Base-by-base conservation (phyloP, 2,329 filamentous ascomycete species). In the Ceratocystis variospora region DNA sequence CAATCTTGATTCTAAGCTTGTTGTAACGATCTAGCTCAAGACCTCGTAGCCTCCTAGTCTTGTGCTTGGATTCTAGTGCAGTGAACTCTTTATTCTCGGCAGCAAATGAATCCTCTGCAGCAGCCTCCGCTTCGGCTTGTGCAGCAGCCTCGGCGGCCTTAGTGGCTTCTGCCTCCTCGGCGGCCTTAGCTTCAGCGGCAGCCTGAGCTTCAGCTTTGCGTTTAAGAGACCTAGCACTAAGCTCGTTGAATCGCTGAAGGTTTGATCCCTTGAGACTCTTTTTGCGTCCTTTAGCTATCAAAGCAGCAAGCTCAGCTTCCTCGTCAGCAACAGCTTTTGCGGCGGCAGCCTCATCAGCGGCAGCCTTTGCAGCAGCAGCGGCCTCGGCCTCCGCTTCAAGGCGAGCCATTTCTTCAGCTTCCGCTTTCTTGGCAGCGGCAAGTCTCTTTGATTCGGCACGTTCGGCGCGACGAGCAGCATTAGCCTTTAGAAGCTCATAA, bases 11-110 rank as follows among this genome's bases (percentile, higher is more conserved):
- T n/a, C 44, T 57, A 7, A 68, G 64, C 22, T 68, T 68, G 31
- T 68, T 65, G 50, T 61, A 68, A n/a, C 46, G 64, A 37, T 66
- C 61, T n/a, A 68, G 19, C 17, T 68, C 48, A 22, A 63, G n/a
- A 15, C 66, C 66, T 3, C 59, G 59, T 15, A 68, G 28, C 28
- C 70, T 74, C 8, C 75, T 75, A 78, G 69, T 45, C 10, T 68
- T 65, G 62, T 77, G 77, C 65, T 70, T 72, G 0, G 77, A 75
- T 37, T 77, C 73, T 68, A 79, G 79, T 41, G 75, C 74, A 45
- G 77, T 77, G 69, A 79, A 79, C 74, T 87, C 87, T 73, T 80
- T 84, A 73, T 81, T 83, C 70, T 81, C 80, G 1, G 76, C 79
- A 6, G 63, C 66, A 59, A 66, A 65, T 3, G 63, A 63, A 53